phyloP scores from a whole-genome alignment of 163 green algal genomes.

The Trebouxia gelatinosa region DNA sequence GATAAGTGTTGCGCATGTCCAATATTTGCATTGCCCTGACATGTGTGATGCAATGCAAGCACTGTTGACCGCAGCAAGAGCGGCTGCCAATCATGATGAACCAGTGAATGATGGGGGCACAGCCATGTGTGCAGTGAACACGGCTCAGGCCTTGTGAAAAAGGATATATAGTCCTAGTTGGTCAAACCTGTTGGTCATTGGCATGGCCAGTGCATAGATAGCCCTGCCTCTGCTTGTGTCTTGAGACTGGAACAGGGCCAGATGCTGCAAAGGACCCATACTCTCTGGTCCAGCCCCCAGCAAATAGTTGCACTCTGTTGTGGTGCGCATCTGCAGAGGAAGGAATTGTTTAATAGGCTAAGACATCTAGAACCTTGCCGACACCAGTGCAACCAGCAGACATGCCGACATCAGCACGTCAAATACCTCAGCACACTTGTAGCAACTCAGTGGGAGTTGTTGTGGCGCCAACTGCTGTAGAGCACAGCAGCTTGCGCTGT shows the following conservation, averaged over 20 bases:
- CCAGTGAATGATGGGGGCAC: not conserved
- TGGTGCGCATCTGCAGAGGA: constrained; percentile 44
- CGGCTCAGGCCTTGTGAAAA: too few relatives aligned
- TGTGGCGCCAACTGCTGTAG: too few relatives aligned
- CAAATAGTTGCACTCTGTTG: constrained; percentile 65
- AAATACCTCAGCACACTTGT: too few relatives aligned
- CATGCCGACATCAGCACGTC: too few relatives aligned
- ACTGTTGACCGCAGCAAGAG: not conserved
- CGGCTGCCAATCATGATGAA: not conserved
- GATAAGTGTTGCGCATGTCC: not conserved
- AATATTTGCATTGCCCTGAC: not conserved
- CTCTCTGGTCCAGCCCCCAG: constrained; percentile 39
- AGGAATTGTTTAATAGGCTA: too few relatives aligned
- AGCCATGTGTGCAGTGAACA: too few relatives aligned
- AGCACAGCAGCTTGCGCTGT: too few relatives aligned
- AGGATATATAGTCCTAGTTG: too few relatives aligned
- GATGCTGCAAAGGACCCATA: constrained; percentile 63
- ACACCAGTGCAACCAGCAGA: too few relatives aligned
- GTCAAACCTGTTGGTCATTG: constrained; percentile 38
- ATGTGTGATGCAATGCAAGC: not conserved
- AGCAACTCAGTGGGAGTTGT: too few relatives aligned
- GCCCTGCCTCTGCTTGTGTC: constrained; percentile 45
- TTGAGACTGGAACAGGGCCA: constrained; percentile 65
- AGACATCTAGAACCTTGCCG: too few relatives aligned
- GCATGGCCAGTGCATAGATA: constrained; percentile 64